These are phyloP conservation scores for Pestalotiopsis sp. DNA, from an alignment of 2,329 filamentous ascomycete species.

Conservation along the genomic window DNA sequence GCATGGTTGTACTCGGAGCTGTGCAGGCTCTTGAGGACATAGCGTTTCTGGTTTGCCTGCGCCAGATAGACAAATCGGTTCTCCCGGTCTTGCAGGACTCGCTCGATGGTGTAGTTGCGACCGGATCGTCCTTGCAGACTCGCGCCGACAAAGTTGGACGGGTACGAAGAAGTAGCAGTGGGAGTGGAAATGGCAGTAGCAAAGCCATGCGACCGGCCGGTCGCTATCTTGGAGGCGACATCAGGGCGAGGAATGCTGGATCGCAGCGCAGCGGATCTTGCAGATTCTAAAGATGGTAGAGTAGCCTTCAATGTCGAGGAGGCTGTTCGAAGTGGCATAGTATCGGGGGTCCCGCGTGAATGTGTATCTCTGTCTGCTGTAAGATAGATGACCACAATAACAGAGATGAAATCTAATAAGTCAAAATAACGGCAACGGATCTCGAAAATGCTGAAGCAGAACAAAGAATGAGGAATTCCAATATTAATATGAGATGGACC, in stretches of 20 bases:
- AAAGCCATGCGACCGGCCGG: slow-evolving; percentile 8
- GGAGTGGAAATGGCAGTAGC: neutral
- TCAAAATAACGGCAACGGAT: neutral
- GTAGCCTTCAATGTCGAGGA: slow-evolving; percentile 3
- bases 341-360: neutral
- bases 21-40: slow-evolving; percentile 36
- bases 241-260: neutral
- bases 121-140: slow-evolving; percentile 25
- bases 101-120: slow-evolving; percentile 34
- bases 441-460: neutral
- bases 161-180: neutral
- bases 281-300: neutral
- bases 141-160: slow-evolving; percentile 13
- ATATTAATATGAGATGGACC: neutral
- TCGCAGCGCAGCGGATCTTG: neutral
- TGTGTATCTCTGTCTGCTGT: neutral
- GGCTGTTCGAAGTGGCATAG: slow-evolving; percentile 12
- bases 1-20: slow-evolving; percentile 37
- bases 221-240: neutral
- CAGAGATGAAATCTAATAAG: neutral
- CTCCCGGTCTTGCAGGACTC: slow-evolving; percentile 37
- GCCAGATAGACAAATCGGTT: slow-evolving; percentile 37
- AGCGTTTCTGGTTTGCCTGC: slow-evolving; percentile 37
- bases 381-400: neutral
- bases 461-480: neutral